Base-by-base conservation (phyloP, 129 eudicot genomes). In the Pittosporum tobira region DNA sequence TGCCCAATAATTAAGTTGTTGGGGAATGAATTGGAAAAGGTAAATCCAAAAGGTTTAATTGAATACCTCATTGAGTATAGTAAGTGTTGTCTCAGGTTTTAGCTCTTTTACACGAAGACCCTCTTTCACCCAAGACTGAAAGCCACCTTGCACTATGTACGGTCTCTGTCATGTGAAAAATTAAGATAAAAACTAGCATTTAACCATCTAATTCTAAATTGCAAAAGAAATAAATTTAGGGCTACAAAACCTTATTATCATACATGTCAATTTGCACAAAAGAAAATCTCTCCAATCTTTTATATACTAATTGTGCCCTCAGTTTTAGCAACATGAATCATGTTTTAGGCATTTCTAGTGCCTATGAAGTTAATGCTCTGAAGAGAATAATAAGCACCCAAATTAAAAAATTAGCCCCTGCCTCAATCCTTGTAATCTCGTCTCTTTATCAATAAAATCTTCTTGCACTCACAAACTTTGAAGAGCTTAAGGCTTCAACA, bases 51-150 rank as follows among this genome's bases (percentile, higher is more conserved):
- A 28, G 38, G 23, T 22, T 28, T 31, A 14, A 8, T 71, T 26
- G 22, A 11, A 45, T 73, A 83, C 96, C 98, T 91, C 98, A 67
- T 76, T 91, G 53, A 91, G 83, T 73, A 91, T 86, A 43, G 96
- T 80, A 57, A 91, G 56, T 50, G 98, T 55, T 57, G 98, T 91
- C 79, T 83, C 98, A 44, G 94, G 89, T 48, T 81, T 86, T 24
- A 83, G 85, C 78, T 73, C 88, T 59, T 91, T 91, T 50, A 85
- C 44, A 62, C 95, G 90, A 73, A 82, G 77, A n/a, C 98, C 98
- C 34, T 78, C 82, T 68, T 81, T 62, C 51, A 76, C 83, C 98
- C 98, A 91, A 30, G 94, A 76, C 23, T 75, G 77, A 73, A 83
- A 91, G 71, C 98, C 98, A 66, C 98, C 98, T 69, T 79, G 81